phyloP scores from a whole-genome alignment of 1,284 basidiomycete genomes.

The Cutaneotrichosporon curvatum region DNA sequence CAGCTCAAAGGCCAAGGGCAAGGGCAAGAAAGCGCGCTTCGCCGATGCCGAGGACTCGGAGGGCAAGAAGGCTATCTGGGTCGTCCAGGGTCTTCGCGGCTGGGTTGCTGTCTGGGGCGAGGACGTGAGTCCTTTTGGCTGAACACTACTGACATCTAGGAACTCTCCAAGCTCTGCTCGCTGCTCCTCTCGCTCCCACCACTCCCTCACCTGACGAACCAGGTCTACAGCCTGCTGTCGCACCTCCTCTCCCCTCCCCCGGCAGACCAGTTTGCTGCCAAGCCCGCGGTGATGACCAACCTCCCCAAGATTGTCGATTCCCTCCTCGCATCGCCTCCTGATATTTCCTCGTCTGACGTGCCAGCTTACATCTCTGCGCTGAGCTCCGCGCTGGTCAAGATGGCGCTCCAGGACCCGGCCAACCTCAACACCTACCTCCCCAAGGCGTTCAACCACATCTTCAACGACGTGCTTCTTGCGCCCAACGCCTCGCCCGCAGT shows the following conservation, averaged over 20 bases:
- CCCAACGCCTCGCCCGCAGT: slow-evolving; percentile 27
- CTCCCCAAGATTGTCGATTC: slow-evolving; percentile 65
- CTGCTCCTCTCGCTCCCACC: slow-evolving; percentile 70
- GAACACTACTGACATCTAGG: slow-evolving; percentile 48
- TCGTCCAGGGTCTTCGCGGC: slow-evolving; percentile 61
- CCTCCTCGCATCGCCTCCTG: slow-evolving; percentile 65
- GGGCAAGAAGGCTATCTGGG: slow-evolving; percentile 67
- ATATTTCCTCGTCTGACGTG: slow-evolving; percentile 50
- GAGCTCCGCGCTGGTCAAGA: slow-evolving; percentile 43
- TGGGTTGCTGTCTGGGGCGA: slow-evolving; percentile 58
- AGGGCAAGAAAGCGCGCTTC: slow-evolving; percentile 58
- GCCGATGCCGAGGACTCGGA: slow-evolving; percentile 50
- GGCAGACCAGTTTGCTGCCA: slow-evolving; percentile 26
- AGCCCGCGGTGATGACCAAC: slow-evolving; percentile 40
- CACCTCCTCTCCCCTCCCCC: slow-evolving; percentile 58
- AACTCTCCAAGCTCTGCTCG: slow-evolving; percentile 60
- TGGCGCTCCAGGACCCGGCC: slow-evolving; percentile 37
- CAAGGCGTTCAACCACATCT: slow-evolving; percentile 68
- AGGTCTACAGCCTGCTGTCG: slow-evolving; percentile 70
- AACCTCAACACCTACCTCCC: slow-evolving; percentile 50
- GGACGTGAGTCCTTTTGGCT: slow-evolving; percentile 48
- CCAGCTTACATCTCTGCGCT: slow-evolving; percentile 56
- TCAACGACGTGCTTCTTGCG: slow-evolving; percentile 56
- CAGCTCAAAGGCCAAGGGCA: slow-evolving; percentile 52
- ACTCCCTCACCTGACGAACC: slow-evolving; percentile 74